Evolutionary conservation across 2,329 filamentous ascomycete genomes (phyloP).

Genomic region (Cercospora nicotianae): DNA sequence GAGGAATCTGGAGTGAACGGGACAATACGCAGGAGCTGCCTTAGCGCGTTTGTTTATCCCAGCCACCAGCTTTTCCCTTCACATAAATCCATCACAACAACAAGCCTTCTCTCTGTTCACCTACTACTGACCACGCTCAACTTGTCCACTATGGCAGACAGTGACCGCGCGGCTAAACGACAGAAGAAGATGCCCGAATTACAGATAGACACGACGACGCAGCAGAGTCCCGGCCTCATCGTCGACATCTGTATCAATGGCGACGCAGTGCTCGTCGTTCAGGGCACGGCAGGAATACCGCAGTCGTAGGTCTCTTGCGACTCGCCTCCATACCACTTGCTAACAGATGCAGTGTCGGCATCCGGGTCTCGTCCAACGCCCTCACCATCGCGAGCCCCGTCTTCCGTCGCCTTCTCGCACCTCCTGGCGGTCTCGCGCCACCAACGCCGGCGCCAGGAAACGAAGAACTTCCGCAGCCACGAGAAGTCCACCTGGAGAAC

Average conservation of each 20-base stretch:
- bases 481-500: slow-evolving; percentile 24
- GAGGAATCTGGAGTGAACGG: not conserved
- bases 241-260: slow-evolving; percentile 19
- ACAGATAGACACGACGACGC: slow-evolving; percentile 1
- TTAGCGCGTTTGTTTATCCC: not conserved
- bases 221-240: slow-evolving; percentile 2
- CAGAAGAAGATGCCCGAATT: slow-evolving; percentile 16
- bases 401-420: slow-evolving; percentile 23
- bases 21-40: not conserved
- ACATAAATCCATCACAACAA: not conserved
- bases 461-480: slow-evolving; percentile 6
- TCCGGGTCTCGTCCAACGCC: slow-evolving; percentile 29
- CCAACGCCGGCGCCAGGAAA: not conserved
- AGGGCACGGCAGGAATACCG: slow-evolving; percentile 13
- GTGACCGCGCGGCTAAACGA: slow-evolving; percentile 18
- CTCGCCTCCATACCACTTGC: not conserved
- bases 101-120: not conserved
- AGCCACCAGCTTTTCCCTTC: not conserved
- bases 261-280: slow-evolving; percentile 23
- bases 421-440: not conserved
- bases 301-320: not conserved
- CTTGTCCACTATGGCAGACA: slow-evolving; percentile 10
- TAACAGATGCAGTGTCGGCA: slow-evolving; percentile 16
- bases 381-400: slow-evolving; percentile 30
- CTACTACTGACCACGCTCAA: not conserved